Evolutionary conservation across 2,329 filamentous ascomycete genomes (phyloP).

Genomic region (Penicillium corylophilum): DNA sequence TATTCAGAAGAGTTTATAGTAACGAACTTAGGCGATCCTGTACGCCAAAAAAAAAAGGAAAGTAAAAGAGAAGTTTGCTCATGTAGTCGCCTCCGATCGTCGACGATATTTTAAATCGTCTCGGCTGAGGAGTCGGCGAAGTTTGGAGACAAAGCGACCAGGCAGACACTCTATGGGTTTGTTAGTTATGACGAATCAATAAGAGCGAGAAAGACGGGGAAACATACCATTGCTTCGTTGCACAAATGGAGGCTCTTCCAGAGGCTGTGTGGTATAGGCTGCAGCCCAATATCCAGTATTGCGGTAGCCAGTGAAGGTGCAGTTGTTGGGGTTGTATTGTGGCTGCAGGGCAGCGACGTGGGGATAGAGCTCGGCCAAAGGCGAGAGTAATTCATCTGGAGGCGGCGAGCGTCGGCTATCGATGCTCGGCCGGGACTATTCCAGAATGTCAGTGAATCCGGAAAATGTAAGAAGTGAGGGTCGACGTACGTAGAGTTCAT

Average conservation of each 20-base stretch:
- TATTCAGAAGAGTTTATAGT: neutral
- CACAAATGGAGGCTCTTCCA: constrained; percentile 19
- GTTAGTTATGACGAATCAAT: constrained; percentile 5
- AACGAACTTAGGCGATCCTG: neutral
- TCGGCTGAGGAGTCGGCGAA: constrained; percentile 34
- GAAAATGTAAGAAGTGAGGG: neutral
- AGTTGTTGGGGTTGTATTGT: constrained; percentile 29
- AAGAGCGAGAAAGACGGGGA: neutral
- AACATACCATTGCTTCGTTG: constrained; percentile 30
- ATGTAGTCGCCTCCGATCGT: constrained; percentile 16
- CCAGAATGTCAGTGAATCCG: constrained; percentile 2
- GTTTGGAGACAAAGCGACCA: constrained; percentile 32
- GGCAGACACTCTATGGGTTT: constrained; percentile 25
- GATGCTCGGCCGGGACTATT: constrained; percentile 27
- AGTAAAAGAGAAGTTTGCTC: constrained; percentile 3
- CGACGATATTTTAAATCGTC: constrained; percentile 31
- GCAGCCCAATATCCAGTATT: constrained; percentile 34
- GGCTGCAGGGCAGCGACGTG: constrained; percentile 39
- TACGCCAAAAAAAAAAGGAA: constrained; percentile 3
- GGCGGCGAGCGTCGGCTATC: constrained; percentile 29
- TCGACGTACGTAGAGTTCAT: constrained; percentile 39
- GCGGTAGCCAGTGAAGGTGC: constrained; percentile 31
- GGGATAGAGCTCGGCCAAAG: constrained; percentile 36
- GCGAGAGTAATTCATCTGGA: constrained; percentile 32
- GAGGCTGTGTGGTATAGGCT: constrained; percentile 28